Base-by-base conservation (phyloP, 192 early-diverging fungal species). In the Umbelopsis isabellina region DNA sequence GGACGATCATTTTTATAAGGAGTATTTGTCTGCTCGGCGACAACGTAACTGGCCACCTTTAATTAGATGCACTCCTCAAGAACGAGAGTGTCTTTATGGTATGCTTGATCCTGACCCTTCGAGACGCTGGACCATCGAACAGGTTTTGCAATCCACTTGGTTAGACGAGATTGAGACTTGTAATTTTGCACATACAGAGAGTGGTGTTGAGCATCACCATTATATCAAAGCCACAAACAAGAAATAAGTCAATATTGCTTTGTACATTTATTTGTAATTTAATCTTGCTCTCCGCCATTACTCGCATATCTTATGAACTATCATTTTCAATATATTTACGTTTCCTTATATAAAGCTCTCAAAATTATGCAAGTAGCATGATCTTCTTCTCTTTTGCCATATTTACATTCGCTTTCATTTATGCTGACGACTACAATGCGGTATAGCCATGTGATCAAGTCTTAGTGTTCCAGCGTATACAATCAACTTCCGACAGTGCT, bases 61-160 rank as follows among this genome's bases (percentile, higher is more conserved):
- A 67, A 90, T 92, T 37, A 84, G 83, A 69, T 81, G 95, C 45
- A 85, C 84, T 16, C 70, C 82, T 33, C 83, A 83, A 7, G 84
- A 87, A n/a, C 78, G 92, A 35, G 86, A 87, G 15, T 79, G 94
- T 30, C 82, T 98, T 81, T 90, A 93, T 78, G 74, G 81, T 35
- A 94, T 97, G 77, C 75, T 97, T 46, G 88, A 94, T 46, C 95
- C 96, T 1, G 88, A 92, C 46, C 84, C 90, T 2, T 76, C 79
- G 46, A 88, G 79, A 41, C 84, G 95, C 11, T 86, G 89, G 25
- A 90, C 86, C 8, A 90, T 94, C 48, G 84, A 89, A 37, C 79
- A 86, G 51, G 85, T 96, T 11, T 64, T 94, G 41, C 82, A 87
- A 41, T 86, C 89, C 66, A 82, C 91, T n/a, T 94, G 94, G 89